phyloP scores from a whole-genome alignment of 2,329 filamentous ascomycete species.

The Penicillium sp. region DNA sequence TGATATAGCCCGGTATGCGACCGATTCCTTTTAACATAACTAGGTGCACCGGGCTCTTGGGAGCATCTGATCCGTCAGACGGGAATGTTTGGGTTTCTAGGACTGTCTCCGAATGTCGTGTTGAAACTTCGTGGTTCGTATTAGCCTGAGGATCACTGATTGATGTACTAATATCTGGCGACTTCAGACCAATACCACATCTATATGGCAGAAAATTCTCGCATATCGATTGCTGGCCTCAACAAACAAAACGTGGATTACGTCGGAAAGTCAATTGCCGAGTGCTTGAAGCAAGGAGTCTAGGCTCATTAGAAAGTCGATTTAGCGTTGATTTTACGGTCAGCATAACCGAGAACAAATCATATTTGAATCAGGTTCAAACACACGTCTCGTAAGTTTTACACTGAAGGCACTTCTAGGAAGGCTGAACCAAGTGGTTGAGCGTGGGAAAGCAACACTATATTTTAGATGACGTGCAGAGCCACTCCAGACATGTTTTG shows the following conservation, averaged over 20 bases:
- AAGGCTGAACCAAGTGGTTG: too few species aligned
- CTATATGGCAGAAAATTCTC: slow-evolving; percentile 72
- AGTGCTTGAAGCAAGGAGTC: slow-evolving; percentile 9
- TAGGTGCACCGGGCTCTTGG: slow-evolving; percentile 71
- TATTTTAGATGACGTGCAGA: background rate
- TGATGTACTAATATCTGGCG: background rate
- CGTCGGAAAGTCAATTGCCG: slow-evolving; percentile 27
- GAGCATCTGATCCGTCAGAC: slow-evolving; percentile 73
- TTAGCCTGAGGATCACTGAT: background rate
- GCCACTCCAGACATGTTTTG: too few species aligned
- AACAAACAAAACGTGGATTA: slow-evolving; percentile 56
- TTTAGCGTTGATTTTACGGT: background rate
- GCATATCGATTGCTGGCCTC: slow-evolving; percentile 91
- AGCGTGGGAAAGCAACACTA: background rate
- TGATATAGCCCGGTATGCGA: background rate
- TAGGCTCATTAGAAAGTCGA: background rate
- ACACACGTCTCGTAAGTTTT: too few species aligned
- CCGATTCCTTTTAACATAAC: slow-evolving; percentile 53
- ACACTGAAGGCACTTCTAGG: too few species aligned
- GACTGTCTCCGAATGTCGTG: slow-evolving; percentile 48
- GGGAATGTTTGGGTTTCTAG: slow-evolving; percentile 89
- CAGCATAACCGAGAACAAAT: too few species aligned
- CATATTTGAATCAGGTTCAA: too few species aligned
- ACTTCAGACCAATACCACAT: slow-evolving; percentile 43
- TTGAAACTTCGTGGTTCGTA: slow-evolving; percentile 31